Evolutionary conservation across 2,329 filamentous ascomycete genomes (phyloP), one percentile per base, ranked within the genome.

Genomic region (Teratosphaeria gauchensis): DNA sequence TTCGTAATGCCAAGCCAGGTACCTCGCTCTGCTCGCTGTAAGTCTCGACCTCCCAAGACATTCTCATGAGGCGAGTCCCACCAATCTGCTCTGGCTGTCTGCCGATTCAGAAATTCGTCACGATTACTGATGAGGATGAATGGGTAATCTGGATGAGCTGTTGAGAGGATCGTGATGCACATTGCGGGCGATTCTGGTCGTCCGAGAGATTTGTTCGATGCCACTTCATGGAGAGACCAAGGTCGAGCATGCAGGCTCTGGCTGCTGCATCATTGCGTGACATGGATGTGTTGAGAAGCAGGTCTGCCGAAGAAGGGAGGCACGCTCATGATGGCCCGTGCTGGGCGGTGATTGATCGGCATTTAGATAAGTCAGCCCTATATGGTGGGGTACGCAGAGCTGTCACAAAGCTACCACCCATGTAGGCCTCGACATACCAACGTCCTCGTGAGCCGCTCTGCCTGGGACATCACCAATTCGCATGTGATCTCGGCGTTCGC

Each of bases 1-100:
- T 75, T 77, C 8, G 83, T 86, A 58, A 86, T 75, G 21, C 82
- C 84, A 54, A 86, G 79, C 84, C 84, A 87, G 60, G 84, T 86
- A 24, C 84, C 84, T 57, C 83, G 81, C 46, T 76, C 79, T 14
- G 78, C 69, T 30, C 84, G 80, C 54, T 84, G 80, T 11, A 86
- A 75, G 68, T 87, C 84, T 52, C 83, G 82, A 24, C 83, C 83
- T 32, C 82, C 83, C 6, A 86, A 75, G 57, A 87, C 78, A 61
- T 84, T 75, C 16, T 71, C 65, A 64, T 82, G 71, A 3, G 82
- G 82, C 12, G 73, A 65, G 51, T 80, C 77, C 84, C 84, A 86
- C 82, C 82, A 86, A 64, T 76, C 72, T 59, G 81, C 82, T 35
- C 74, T 73, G 33, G 81, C 78, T 24, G 84, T 87, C 55, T 84